Evolutionary conservation across 768 basidiomycete species (phyloP).

Genomic region (Amanita rimosa): DNA sequence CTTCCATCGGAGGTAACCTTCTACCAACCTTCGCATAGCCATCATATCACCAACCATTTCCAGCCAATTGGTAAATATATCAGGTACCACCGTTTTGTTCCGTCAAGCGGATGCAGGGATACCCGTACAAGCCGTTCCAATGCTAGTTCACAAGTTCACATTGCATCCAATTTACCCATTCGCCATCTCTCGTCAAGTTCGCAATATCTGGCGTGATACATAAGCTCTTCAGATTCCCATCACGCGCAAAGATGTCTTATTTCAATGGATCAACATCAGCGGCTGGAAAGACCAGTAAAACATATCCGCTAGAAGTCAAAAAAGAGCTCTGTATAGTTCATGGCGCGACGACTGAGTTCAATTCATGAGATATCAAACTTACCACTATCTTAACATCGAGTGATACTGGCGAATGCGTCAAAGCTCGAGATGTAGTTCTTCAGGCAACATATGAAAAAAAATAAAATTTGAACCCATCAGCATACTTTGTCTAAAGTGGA

Average conservation of each 20-base stretch:
- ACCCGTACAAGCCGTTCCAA: conserved; percentile 27
- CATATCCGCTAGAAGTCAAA: conserved; percentile 30
- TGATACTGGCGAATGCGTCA: conserved; percentile 16
- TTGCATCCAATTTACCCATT: not conserved
- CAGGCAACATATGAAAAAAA: conserved; percentile 31
- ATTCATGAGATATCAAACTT: conserved; percentile 25
- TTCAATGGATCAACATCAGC: conserved; percentile 26
- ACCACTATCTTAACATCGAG: conserved; percentile 24
- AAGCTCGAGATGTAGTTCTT: conserved; percentile 17
- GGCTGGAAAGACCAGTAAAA: conserved; percentile 16
- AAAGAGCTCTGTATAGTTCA: conserved; percentile 17
- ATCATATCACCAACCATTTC: conserved; percentile 8
- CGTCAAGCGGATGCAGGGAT: conserved; percentile 24
- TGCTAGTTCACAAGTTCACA: conserved; percentile 19
- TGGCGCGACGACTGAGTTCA: conserved; percentile 12
- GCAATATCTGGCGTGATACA: conserved; percentile 19
- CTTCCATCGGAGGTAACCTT: not conserved
- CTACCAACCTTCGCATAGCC: conserved; percentile 3
- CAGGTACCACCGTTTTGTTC: conserved; percentile 29
- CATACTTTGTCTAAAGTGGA: not conserved
- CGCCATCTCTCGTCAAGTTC: conserved; percentile 23
- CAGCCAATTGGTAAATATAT: conserved; percentile 35
- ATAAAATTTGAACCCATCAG: conserved; percentile 11
- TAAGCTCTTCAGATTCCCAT: conserved; percentile 20
- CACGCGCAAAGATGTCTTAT: conserved; percentile 23